Evolutionary conservation across 257 asterid species (phyloP).

Genomic region (Capsicum pubescens): DNA sequence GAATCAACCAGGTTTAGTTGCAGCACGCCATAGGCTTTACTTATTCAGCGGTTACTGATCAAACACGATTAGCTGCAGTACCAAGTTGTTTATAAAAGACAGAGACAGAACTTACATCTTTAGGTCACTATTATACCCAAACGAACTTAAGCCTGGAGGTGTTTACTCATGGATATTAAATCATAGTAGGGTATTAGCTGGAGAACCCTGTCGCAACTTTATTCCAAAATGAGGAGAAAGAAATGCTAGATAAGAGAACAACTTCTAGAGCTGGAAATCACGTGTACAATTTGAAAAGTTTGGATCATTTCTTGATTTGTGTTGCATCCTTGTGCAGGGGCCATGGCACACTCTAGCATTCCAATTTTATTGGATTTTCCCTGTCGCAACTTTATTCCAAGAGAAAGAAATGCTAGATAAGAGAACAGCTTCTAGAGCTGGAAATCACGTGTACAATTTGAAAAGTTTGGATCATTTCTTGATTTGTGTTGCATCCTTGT

Average conservation of each 20-base stretch:
- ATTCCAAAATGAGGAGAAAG: neutral
- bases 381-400: neutral
- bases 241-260: neutral
- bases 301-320: neutral
- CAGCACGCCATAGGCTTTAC: no score
- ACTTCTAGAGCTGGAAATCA: neutral
- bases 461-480: neutral
- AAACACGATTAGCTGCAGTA: no score
- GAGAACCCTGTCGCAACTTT: neutral
- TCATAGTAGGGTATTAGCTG: no score
- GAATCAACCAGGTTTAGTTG: no score
- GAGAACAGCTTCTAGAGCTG: neutral
- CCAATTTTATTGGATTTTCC: neutral
- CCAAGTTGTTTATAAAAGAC: no score
- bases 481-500: slow-evolving; percentile 1
- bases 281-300: neutral
- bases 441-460: neutral
- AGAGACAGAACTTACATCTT: no score
- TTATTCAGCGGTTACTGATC: no score
- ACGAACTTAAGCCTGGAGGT: no score
- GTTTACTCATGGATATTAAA: no score
- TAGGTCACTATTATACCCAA: no score
- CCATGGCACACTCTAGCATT: neutral
- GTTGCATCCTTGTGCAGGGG: neutral
- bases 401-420: neutral